Evolutionary conservation across 768 basidiomycete genomes (phyloP), one percentile per base, ranked within the genome.

Genomic region (Pluteus cervinus): DNA sequence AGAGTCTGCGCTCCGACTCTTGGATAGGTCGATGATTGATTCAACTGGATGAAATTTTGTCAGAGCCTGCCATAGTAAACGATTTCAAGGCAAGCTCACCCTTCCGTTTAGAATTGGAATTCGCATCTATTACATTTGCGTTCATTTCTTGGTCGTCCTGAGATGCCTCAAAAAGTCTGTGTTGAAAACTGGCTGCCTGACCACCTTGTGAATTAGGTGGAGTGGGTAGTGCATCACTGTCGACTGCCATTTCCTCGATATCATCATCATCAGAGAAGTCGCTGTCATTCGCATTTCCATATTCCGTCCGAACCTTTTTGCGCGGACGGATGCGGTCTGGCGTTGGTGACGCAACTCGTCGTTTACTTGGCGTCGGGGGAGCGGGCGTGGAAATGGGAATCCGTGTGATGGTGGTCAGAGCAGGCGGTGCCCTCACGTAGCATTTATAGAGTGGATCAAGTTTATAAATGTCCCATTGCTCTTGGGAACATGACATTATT

Each of bases 381-480:
- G 26, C n/a, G 11, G 25, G 12, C 24, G 24, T 24, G 11, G 18
- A 3, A 11, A 20, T n/a, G 4, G 48, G 38, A 20, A 53, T 55
- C 20, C 40, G 49, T 2, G 56, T 54, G 24, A 75, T 68, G 4
- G 51, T 51, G 1, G 63, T 54, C 12, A 62, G 33, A 4, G 62
- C 55, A 7, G 73, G 69, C 36, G 60, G 57, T 23, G 54, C 53
- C 22, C 60, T 69, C 7, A 86, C 76, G 40, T 62, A 57, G 51
- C 86, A 89, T 16, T 74, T 71, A 46, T 88, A 88, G n/a, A 58
- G 55, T 3, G 81, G 76, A 51, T 89, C 86, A 6, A 89, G 68
- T 52, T 87, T 88, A 61, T 87, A 81, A 20, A 88, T 78, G 43
- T 89, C 86, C 86, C 86, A 89, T 54, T 87, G 85, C 24, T 88